Base-by-base conservation (phyloP, 164 flowering plant species). In the Berberis thunbergii region DNA sequence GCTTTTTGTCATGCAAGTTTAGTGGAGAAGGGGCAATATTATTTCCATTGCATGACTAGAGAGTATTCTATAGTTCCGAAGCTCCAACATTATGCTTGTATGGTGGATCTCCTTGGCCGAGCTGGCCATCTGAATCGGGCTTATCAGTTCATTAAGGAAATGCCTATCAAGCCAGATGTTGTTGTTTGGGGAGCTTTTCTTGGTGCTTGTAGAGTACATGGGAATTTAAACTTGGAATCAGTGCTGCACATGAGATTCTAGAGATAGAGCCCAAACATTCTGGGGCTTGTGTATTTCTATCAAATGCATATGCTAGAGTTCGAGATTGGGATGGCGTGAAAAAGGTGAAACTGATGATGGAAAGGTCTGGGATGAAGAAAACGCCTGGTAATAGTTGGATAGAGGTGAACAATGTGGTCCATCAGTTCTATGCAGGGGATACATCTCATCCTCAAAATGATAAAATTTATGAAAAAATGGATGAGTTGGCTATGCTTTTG, bases 1-100 rank as follows among this genome's bases (percentile, higher is more conserved):
- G 82, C 80, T 2, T 79, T 80, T 55, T 72, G 78, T 59, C 80
- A 79, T 50, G 46, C 74, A 2, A 76, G 80, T 41, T 66, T 77
- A 52, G 77, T 77, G 0, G 13, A 67, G 38, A 72, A 71, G 58
- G 80, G 83, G 44, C 45, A 40, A 5, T 9, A 57, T 8, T 45
- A 57, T n/a, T 77, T 73, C 59, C 57, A 46, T 59, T 54, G 11
- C 48, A 75, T 73, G 81, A 63, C 67, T 56, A 66, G 60, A 11
- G 66, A 26, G 41, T 71, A 68, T 60, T 42, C 59, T 10, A 64
- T 75, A 59, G n/a, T n/a, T n/a, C n/a, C n/a, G n/a, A n/a, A n/a
- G n/a, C n/a, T n/a, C n/a, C n/a, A n/a, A n/a, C n/a, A n/a, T n/a
- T n/a, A n/a, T n/a, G n/a, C n/a, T n/a, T n/a, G n/a, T n/a, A n/a